Evolutionary conservation across 306 rosid species (phyloP).

Genomic region (Argentina anserina): DNA sequence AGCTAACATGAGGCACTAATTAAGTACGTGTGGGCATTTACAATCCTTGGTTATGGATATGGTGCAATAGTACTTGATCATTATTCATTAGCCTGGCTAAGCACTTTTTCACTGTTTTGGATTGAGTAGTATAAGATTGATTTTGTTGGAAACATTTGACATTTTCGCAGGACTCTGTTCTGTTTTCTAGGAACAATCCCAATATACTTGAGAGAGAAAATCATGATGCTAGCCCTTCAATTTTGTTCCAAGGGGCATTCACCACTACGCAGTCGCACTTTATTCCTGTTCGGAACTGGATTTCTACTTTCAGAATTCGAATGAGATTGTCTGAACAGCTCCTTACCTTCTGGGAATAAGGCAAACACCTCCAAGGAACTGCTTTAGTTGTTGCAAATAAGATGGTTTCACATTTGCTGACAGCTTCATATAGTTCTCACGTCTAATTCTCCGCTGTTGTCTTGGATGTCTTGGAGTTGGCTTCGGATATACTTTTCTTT

Average conservation of each 20-base stretch:
- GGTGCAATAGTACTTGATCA: background rate
- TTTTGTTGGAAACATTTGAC: background rate
- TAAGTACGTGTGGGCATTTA: no score
- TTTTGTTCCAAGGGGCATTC: background rate
- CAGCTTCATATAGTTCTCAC: constrained; percentile 3
- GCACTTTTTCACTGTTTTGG: background rate
- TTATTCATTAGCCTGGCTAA: constrained; percentile 1
- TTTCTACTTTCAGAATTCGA: background rate
- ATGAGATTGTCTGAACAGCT: background rate
- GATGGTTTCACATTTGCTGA: background rate
- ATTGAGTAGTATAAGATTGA: background rate
- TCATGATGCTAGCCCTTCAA: background rate
- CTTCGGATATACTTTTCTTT: background rate
- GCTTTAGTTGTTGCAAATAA: background rate
- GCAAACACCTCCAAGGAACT: background rate
- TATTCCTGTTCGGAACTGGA: background rate
- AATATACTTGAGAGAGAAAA: background rate
- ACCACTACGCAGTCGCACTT: background rate
- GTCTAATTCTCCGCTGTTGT: background rate
- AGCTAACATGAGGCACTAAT: no score
- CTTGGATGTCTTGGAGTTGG: constrained; percentile 1
- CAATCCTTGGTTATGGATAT: no score
- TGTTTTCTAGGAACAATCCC: background rate
- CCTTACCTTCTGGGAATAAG: background rate
- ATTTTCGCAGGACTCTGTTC: background rate